Evolutionary conservation across 2,329 filamentous ascomycete species (phyloP).

Genomic region (Aspergillus sp.): DNA sequence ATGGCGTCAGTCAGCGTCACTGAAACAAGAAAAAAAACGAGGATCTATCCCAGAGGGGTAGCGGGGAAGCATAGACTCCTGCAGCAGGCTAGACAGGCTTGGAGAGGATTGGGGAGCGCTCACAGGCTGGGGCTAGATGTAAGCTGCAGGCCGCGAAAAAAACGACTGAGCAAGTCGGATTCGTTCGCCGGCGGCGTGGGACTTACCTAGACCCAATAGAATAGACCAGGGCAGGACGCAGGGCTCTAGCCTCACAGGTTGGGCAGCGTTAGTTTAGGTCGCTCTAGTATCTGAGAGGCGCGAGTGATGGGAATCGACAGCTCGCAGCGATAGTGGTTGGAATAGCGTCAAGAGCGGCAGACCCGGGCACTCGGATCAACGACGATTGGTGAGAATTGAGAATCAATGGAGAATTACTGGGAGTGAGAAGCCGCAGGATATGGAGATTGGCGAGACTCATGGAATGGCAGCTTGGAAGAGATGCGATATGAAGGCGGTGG

Average conservation of each 20-base stretch:
- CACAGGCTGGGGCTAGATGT: constrained; percentile 11
- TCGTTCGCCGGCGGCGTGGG: background rate
- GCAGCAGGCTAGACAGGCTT: constrained; percentile 17
- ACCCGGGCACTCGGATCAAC: constrained; percentile 5
- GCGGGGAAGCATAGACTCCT: constrained; percentile 14
- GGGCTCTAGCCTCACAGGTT: constrained; percentile 40
- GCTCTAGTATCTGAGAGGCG: constrained; percentile 3
- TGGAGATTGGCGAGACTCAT: background rate
- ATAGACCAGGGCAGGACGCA: constrained; percentile 14
- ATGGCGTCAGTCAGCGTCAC: constrained; percentile 11
- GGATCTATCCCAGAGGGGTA: constrained; percentile 1
- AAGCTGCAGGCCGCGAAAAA: constrained; percentile 16
- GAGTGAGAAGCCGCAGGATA: background rate
- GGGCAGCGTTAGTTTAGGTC: constrained; percentile 30
- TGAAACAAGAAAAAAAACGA: background rate
- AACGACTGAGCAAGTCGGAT: constrained; percentile 8
- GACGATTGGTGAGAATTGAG: background rate
- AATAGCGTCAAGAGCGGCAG: constrained; percentile 17
- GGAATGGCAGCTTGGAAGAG: background rate
- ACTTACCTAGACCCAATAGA: constrained; percentile 20
- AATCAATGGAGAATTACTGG: background rate
- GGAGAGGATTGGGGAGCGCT: constrained; percentile 17
- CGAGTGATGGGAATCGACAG: background rate
- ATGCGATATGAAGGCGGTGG: constrained; percentile 6
- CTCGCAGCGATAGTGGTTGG: constrained; percentile 3